A percentile compares a stretch with the other conserved stretches of the same genome.
These are phyloP conservation scores for Paramarasmius palmivorus DNA, from an alignment of 1,284 basidiomycete genomes.

Conservation along the genomic window DNA sequence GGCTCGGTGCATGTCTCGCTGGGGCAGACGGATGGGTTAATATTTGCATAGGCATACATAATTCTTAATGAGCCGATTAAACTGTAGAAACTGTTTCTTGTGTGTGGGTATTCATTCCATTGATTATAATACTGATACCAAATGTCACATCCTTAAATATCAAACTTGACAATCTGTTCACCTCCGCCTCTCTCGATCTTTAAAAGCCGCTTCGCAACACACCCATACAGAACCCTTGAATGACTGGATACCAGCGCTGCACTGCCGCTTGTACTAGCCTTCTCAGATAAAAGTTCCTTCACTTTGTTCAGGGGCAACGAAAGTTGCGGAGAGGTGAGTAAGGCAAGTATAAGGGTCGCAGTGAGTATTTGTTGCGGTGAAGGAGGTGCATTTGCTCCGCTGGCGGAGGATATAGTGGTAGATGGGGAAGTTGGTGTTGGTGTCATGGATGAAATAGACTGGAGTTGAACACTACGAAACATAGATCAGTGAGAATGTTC, in stretches of 20 bases:
- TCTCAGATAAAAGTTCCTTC: conserved; percentile 55
- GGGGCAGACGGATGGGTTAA: conserved; percentile 96
- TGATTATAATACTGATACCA: not conserved
- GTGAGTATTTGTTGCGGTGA: conserved; percentile 70
- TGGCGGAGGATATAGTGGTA: conserved; percentile 40
- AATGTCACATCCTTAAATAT: conserved; percentile 36
- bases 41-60: conserved; percentile 70
- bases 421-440: conserved; percentile 37
- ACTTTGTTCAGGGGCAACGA: conserved; percentile 61
- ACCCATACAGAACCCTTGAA: conserved; percentile 57
- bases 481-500: conserved; percentile 4
- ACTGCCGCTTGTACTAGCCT: conserved; percentile 33
- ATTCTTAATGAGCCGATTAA: not conserved
- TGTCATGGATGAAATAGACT: conserved; percentile 40
- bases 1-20: conserved; percentile 87
- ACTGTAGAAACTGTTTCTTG: no score
- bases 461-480: conserved; percentile 51
- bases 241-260: conserved; percentile 39
- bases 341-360: conserved; percentile 59
- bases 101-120: not conserved
- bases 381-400: conserved; percentile 34
- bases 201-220: conserved; percentile 72
- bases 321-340: conserved; percentile 52
- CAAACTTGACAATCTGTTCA: conserved; percentile 72
- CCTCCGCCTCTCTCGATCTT: conserved; percentile 73